phyloP scores from a whole-genome alignment of 352 stramenopile species.

The Pythium utonaiense region DNA sequence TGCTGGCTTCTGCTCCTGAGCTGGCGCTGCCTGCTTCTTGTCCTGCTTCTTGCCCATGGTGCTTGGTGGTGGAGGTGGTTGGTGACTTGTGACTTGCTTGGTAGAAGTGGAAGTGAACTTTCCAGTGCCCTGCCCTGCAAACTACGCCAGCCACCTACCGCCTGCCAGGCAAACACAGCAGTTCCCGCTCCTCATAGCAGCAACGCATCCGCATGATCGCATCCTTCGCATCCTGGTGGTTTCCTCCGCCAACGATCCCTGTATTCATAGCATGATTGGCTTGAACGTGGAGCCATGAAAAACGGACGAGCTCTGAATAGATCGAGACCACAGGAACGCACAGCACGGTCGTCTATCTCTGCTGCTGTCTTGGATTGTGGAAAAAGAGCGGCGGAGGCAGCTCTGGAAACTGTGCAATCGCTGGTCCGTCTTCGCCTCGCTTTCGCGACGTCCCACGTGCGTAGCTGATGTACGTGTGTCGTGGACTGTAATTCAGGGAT shows the following conservation, averaged over 20 bases:
- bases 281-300: neutral
- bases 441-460: neutral
- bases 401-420: neutral
- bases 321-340: too few relatives aligned
- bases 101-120: conserved; percentile 1
- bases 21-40: neutral
- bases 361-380: conserved; percentile 8
- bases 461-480: neutral
- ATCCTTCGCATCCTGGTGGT: neutral
- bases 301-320: too few relatives aligned
- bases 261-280: neutral
- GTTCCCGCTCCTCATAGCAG: neutral
- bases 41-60: neutral
- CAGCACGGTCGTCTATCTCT: neutral
- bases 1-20: conserved; percentile 1
- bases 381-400: conserved; percentile 19
- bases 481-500: too few relatives aligned
- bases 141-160: too few relatives aligned
- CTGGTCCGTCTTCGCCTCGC: neutral
- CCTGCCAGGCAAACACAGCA: neutral
- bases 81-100: conserved; percentile 1
- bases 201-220: neutral
- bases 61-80: neutral
- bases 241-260: too few relatives aligned
- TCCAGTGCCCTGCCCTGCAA: neutral